Evolutionary conservation across 1,139 yeast genomes (phyloP), one percentile per base, ranked within the genome.

Genomic region (Arxiozyma slooffiae): DNA sequence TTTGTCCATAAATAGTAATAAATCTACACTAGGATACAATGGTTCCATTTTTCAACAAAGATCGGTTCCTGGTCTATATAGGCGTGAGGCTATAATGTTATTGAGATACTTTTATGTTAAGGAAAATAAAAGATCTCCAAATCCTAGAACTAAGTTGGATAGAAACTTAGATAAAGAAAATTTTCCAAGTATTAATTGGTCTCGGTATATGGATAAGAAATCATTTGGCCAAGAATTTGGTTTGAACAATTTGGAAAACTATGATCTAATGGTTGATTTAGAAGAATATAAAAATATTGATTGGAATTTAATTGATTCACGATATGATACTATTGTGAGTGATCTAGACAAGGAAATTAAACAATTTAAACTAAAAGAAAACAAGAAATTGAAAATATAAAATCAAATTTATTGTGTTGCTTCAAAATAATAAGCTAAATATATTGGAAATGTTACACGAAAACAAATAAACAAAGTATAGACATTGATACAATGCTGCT

Each of bases 111-210:
- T 92, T 67, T 92, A 92, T 66, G 78, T 88, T 7, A 82, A 80
- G 63, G 95, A 89, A 63, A 92, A 92, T 67, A 82, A 78, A 42
- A 76, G 81, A 48, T 96, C 97, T 0, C 98, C 98, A 0, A 75
- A 69, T 23, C 94, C 95, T 1, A 80, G 85, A 59, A 71, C 77
- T 26, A 89, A 89, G 65, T 83, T 84, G 67, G 81, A 83, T 53
- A 76, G 95, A 52, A 79, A 76, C n/a, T 73, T 92, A 44, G 89
- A 87, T 48, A 73, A 74, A 24, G 76, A 80, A 47, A 79, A 75
- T 26, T 84, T 83, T 53, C 92, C 94, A 0, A 70, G 71, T 0
- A 68, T 83, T 34, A 70, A 73, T 26, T 80, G 80, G 71, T 58
- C 66, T 0, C 65, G 70, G 34, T 82, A 77, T 57, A 60, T 83